phyloP scores from a whole-genome alignment of 805 yeast genomes.

The Cyberlindnera subsufficiens region DNA sequence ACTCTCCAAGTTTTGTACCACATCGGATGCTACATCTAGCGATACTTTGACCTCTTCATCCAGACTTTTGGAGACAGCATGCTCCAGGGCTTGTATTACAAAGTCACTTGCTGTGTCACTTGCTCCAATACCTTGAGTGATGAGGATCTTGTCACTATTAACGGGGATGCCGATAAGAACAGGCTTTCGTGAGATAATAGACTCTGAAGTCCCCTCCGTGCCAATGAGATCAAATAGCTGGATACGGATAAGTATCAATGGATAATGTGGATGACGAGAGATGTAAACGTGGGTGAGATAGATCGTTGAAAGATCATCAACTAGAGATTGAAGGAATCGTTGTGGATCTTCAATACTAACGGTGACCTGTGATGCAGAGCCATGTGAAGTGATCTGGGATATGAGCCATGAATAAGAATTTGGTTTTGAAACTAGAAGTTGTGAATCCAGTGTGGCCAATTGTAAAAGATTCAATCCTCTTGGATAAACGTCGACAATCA shows the following conservation, averaged over 20 bases:
- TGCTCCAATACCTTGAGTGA: conserved; percentile 19
- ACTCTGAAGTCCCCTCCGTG: conserved; percentile 19
- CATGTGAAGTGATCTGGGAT: conserved; percentile 19
- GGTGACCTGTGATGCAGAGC: conserved; percentile 24
- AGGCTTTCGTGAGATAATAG: conserved; percentile 48
- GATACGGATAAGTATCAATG: conserved; percentile 54
- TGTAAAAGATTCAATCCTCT: conserved; percentile 59
- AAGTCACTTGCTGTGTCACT: conserved; percentile 43
- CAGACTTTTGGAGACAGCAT: conserved; percentile 39
- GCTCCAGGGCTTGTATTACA: conserved; percentile 55
- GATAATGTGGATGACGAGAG: conserved; percentile 58
- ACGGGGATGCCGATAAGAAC: conserved; percentile 61
- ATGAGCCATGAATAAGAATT: conserved; percentile 29
- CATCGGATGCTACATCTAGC: conserved; percentile 16
- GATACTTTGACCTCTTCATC: conserved; percentile 32
- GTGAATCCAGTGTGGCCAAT: conserved; percentile 66
- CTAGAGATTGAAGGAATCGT: conserved; percentile 41
- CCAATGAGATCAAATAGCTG: conserved; percentile 56
- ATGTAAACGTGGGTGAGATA: conserved; percentile 61
- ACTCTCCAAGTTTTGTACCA: conserved; percentile 43
- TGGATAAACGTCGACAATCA: conserved; percentile 36
- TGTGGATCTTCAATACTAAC: conserved; percentile 37
- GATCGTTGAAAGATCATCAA: conserved; percentile 41
- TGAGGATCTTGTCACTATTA: conserved; percentile 48
- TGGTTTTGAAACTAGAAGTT: conserved; percentile 55